Evolutionary conservation across 1,284 basidiomycete species (phyloP).

Genomic region (Apiotrichum laibachii): DNA sequence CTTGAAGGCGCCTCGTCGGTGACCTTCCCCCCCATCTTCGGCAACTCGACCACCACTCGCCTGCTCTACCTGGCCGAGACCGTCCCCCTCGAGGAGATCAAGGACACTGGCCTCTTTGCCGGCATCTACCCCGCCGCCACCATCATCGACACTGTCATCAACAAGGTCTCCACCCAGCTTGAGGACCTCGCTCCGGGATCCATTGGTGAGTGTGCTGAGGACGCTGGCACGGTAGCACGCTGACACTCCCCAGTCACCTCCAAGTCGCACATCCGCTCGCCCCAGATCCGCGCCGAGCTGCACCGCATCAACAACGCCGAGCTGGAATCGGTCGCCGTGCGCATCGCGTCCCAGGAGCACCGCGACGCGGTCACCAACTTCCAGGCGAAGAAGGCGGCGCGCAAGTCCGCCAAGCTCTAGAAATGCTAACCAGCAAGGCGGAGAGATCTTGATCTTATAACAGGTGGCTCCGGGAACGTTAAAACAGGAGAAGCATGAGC

Average conservation of each 20-base stretch:
- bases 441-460: too few species aligned
- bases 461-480: too few species aligned
- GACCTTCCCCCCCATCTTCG: conserved; percentile 21
- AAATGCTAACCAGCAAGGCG: too few species aligned
- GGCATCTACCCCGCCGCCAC: conserved; percentile 10
- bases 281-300: conserved; percentile 4
- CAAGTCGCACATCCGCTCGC: conserved; percentile 15
- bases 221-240: background rate
- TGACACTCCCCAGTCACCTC: conserved; percentile 11
- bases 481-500: too few species aligned
- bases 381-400: conserved; percentile 9
- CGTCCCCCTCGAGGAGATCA: conserved; percentile 12
- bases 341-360: conserved; percentile 14
- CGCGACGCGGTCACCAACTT: conserved; percentile 14
- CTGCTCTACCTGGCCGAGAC: conserved; percentile 23
- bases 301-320: conserved; percentile 17
- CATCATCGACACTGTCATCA: conserved; percentile 11
- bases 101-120: conserved; percentile 14
- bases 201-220: conserved; percentile 6
- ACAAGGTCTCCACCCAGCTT: conserved; percentile 8
- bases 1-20: conserved; percentile 19
- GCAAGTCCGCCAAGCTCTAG: conserved; percentile 11
- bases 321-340: conserved; percentile 14
- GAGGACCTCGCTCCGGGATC: conserved; percentile 16
- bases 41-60: conserved; percentile 14